Evolutionary conservation across 129 eudicot species (phyloP).

Genomic region (Tagetes patula): DNA sequence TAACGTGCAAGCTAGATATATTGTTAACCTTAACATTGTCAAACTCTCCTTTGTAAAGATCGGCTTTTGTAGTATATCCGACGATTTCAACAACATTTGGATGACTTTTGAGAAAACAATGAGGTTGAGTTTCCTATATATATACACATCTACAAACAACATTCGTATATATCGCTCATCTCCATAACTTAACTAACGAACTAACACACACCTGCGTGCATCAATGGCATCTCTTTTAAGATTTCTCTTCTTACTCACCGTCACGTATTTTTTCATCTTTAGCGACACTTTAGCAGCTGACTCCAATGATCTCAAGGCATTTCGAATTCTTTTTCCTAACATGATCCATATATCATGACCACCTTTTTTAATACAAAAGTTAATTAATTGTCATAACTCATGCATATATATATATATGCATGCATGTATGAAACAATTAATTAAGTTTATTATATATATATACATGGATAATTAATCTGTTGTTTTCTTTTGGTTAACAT

Average conservation of each 20-base stretch:
- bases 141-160: not conserved
- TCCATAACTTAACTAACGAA: too few species aligned
- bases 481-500: not conserved
- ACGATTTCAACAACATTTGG: slow-evolving; percentile 17
- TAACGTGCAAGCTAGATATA: not conserved
- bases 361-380: not conserved
- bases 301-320: slow-evolving; percentile 35
- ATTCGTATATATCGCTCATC: too few species aligned
- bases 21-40: slow-evolving; percentile 14
- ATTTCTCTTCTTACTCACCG: slow-evolving; percentile 25
- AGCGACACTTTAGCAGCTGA: slow-evolving; percentile 31
- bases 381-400: not conserved
- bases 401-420: not conserved
- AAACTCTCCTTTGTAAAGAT: slow-evolving; percentile 16
- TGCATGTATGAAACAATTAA: not conserved
- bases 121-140: slow-evolving; percentile 22
- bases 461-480: not conserved
- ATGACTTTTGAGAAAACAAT: slow-evolving; percentile 27
- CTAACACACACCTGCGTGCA: too few species aligned
- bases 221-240: slow-evolving; percentile 29
- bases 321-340: not conserved
- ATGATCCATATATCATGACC: not conserved
- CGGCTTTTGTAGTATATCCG: slow-evolving; percentile 22
- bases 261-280: slow-evolving; percentile 24
- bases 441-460: too few species aligned